Conservation (phyloP, 163 green algal genomes). For the Volvox carteri region DNA sequence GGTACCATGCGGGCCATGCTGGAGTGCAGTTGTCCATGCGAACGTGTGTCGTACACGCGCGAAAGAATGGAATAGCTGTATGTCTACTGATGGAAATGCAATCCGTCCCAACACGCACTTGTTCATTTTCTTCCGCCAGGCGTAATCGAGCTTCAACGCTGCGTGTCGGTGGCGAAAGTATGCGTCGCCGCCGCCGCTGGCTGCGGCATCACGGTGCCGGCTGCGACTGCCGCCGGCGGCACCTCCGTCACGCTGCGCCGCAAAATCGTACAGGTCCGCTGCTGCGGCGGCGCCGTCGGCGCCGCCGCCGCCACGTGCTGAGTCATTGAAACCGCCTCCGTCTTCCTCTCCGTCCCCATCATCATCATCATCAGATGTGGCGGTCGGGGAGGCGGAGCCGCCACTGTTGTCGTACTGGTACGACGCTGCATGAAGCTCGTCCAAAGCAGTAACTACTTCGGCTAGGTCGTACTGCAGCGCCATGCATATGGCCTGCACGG, state of each 20-base stretch:
- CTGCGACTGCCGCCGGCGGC: not conserved
- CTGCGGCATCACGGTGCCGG: not conserved
- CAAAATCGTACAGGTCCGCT: not conserved
- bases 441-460: slow-evolving; percentile 41
- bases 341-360: not conserved
- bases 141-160: slow-evolving; percentile 16
- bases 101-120: not conserved
- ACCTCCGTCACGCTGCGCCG: not conserved
- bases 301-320: not conserved
- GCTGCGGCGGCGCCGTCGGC: not conserved
- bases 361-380: not conserved
- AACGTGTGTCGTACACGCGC: not conserved
- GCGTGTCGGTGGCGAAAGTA: slow-evolving; percentile 18
- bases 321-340: not conserved
- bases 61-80: not conserved
- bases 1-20: no score
- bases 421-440: slow-evolving; percentile 32
- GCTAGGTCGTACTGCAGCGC: slow-evolving; percentile 33
- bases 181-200: not conserved
- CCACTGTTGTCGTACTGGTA: not conserved
- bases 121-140: slow-evolving; percentile 45
- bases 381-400: not conserved
- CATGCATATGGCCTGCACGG: slow-evolving; percentile 31
- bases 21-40: no score
- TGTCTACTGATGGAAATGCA: not conserved